These are phyloP conservation scores for Leucocoprinus leucothites DNA, from an alignment of 768 basidiomycete genomes.

Conservation along the genomic window DNA sequence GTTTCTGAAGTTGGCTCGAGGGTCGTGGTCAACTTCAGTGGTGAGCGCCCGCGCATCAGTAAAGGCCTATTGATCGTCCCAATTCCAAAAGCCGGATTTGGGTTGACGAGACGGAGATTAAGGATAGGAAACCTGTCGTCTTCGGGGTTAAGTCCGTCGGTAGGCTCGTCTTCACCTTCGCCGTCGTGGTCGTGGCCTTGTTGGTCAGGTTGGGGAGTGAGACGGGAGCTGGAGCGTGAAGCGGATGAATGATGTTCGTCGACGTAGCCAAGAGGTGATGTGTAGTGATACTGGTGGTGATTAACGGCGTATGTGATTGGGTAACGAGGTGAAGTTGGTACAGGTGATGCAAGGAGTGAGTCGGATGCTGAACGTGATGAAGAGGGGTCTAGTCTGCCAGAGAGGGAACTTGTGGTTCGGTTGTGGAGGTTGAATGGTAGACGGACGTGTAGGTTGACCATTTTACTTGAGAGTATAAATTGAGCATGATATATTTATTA, in stretches of 20 bases:
- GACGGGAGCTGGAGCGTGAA: slow-evolving; percentile 13
- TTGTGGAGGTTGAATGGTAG: slow-evolving; percentile 59
- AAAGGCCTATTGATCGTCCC: not conserved
- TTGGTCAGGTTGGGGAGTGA: not conserved
- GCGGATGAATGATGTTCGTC: slow-evolving; percentile 14
- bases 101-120: slow-evolving; percentile 23
- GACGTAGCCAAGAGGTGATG: not conserved
- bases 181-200: slow-evolving; percentile 1
- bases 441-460: slow-evolving; percentile 58
- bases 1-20: too few species aligned
- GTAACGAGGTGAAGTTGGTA: slow-evolving; percentile 17
- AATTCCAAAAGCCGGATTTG: slow-evolving; percentile 12
- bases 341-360: slow-evolving; percentile 24
- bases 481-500: not conserved
- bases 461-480: slow-evolving; percentile 39
- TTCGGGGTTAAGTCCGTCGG: not conserved
- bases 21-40: not conserved
- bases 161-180: not conserved
- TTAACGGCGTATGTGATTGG: slow-evolving; percentile 13
- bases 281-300: slow-evolving; percentile 3
- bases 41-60: slow-evolving; percentile 8
- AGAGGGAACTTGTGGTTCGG: slow-evolving; percentile 17
- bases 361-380: slow-evolving; percentile 22
- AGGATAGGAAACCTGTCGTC: slow-evolving; percentile 17
- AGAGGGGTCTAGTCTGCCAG: slow-evolving; percentile 21